A percentile compares a stretch with the other conserved stretches of the same genome.
phyloP scores from a whole-genome alignment of 1,284 basidiomycete genomes.

The Lentinula novae-zelandiae region DNA sequence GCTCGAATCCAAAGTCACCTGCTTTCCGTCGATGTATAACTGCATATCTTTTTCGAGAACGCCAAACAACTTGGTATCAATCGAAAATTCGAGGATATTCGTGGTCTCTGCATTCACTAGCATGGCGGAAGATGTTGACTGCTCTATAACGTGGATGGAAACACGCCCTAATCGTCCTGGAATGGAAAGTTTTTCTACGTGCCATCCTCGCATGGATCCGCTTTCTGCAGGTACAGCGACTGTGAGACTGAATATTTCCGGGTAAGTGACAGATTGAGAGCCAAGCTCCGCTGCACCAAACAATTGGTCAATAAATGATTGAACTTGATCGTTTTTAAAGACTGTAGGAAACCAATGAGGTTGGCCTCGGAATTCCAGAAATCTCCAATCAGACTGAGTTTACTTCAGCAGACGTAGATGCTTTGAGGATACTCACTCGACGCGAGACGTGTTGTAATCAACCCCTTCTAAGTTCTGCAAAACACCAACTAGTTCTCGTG shows the following conservation, averaged over 20 bases:
- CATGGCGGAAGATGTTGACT: background rate
- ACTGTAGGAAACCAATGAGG: constrained; percentile 70
- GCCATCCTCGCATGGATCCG: constrained; percentile 65
- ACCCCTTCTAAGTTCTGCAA: constrained; percentile 31
- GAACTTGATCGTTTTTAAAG: constrained; percentile 52
- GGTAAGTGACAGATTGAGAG: background rate
- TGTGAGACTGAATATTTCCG: constrained; percentile 58
- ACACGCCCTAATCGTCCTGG: constrained; percentile 57
- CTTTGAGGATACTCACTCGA: background rate
- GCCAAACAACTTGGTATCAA: constrained; percentile 14
- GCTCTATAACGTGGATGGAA: constrained; percentile 22
- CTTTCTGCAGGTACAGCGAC: constrained; percentile 61
- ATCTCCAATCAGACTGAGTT: constrained; percentile 31
- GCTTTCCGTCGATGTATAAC: constrained; percentile 17
- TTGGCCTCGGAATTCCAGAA: constrained; percentile 58
- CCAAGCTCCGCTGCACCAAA: constrained; percentile 10
- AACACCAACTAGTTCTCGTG: constrained; percentile 55
- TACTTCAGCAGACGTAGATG: background rate
- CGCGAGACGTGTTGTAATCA: background rate
- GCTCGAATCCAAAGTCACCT: constrained; percentile 9
- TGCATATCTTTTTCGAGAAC: constrained; percentile 6
- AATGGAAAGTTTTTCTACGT: constrained; percentile 44
- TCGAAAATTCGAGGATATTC: constrained; percentile 24
- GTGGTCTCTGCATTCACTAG: constrained; percentile 13
- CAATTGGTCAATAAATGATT: constrained; percentile 46